phyloP scores from a whole-genome alignment of 2,329 filamentous ascomycete genomes.

The Leptographium lundbergii region DNA sequence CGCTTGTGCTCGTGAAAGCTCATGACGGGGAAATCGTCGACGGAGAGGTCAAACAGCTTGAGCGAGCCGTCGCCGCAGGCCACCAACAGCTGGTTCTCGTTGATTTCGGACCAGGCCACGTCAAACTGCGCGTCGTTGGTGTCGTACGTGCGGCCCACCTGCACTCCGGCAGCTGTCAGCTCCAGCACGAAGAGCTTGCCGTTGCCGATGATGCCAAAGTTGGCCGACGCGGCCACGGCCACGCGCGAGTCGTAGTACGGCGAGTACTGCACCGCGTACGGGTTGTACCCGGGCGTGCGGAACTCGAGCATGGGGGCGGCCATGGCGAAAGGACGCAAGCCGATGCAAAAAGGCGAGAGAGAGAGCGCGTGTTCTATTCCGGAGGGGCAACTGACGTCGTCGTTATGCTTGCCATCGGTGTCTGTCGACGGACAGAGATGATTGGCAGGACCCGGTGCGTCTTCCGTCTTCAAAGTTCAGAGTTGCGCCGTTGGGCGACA shows the following conservation, averaged over 20 bases:
- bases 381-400: not conserved
- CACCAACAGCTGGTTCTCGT: conserved; percentile 85
- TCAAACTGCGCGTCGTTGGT: conserved; percentile 97
- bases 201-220: conserved; percentile 96
- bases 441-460: too few species aligned
- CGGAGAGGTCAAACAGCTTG: conserved; percentile 80
- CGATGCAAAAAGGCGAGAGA: not conserved
- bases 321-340: conserved; percentile 5
- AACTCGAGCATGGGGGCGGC: conserved; percentile 68
- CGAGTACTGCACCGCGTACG: conserved; percentile 95
- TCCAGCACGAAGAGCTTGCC: conserved; percentile 77
- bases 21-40: conserved; percentile 76
- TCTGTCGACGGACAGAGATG: too few species aligned
- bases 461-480: too few species aligned
- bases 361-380: not conserved
- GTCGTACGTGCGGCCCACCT: conserved; percentile 81
- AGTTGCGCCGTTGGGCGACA: not conserved
- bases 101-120: conserved; percentile 85
- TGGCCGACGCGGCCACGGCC: conserved; percentile 79
- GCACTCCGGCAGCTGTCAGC: conserved; percentile 70
- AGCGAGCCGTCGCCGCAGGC: conserved; percentile 89
- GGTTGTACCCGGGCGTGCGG: conserved; percentile 86
- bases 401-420: not conserved
- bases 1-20: conserved; percentile 89
- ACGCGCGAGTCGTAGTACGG: conserved; percentile 94